Percentiles rank a stretch among this genome's conserved stretches.
Conservation (phyloP, 2,329 filamentous ascomycete genomes). For the Botrytis galanthina region DNA sequence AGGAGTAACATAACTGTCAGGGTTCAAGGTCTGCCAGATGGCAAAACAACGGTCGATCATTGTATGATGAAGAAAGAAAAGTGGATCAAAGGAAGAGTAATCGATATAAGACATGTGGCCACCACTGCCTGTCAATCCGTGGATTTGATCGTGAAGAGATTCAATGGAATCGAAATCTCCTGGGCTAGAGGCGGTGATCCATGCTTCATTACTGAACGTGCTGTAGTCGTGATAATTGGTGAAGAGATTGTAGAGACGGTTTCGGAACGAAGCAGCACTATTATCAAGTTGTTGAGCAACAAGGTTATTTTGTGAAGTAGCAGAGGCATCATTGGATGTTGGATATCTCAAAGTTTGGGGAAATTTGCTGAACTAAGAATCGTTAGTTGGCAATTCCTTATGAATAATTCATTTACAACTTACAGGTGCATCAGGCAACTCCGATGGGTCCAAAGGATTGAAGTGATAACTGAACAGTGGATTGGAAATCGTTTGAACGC, state of each 20-base stretch:
- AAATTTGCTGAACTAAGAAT: conserved; percentile 55
- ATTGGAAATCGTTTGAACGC: conserved; percentile 45
- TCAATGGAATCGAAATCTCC: conserved; percentile 61
- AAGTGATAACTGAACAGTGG: conserved; percentile 54
- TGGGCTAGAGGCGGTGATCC: conserved; percentile 48
- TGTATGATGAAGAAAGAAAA: conserved; percentile 52
- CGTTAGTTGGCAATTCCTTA: conserved; percentile 1
- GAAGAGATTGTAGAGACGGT: conserved; percentile 65
- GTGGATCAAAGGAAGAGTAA: conserved; percentile 47
- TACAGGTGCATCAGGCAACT: conserved; percentile 60
- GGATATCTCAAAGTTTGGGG: conserved; percentile 58
- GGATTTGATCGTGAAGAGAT: conserved; percentile 61
- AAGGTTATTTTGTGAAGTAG: conserved; percentile 57
- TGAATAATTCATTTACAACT: conserved; percentile 32
- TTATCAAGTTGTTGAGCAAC: conserved; percentile 53
- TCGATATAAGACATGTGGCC: conserved; percentile 50
- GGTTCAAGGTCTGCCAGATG: conserved; percentile 49
- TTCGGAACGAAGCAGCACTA: conserved; percentile 54
- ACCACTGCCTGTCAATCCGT: conserved; percentile 53
- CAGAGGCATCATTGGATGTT: conserved; percentile 42
- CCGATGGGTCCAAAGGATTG: conserved; percentile 43
- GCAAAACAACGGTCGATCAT: conserved; percentile 61
- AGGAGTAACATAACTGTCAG: conserved; percentile 38
- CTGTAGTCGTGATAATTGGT: conserved; percentile 66
- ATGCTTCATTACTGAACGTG: conserved; percentile 67